Conservation (phyloP, 148 eudicot species). For the Camellia sinensis region DNA sequence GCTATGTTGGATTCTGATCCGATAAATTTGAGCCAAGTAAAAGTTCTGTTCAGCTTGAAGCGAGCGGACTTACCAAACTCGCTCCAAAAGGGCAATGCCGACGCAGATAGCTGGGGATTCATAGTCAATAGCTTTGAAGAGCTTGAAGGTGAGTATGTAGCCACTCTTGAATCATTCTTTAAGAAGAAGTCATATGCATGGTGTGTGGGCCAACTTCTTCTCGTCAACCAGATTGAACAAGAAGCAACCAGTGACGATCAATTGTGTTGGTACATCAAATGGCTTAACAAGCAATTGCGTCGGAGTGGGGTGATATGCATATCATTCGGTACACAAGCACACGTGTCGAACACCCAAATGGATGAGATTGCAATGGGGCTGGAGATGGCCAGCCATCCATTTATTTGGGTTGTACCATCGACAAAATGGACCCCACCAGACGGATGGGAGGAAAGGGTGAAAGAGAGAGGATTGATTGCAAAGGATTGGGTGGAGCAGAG, state of each 20-base stretch:
- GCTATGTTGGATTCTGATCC: neutral
- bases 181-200: neutral
- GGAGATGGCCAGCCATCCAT: neutral
- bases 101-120: neutral
- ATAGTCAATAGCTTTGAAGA: conserved; percentile 7
- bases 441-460: neutral
- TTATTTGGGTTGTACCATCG: neutral
- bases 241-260: neutral
- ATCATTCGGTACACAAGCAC: neutral
- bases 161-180: neutral
- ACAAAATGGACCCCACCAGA: conserved; percentile 3
- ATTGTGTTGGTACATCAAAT: neutral
- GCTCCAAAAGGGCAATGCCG: neutral
- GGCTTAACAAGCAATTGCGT: neutral
- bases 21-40: neutral
- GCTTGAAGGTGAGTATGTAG: neutral
- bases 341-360: neutral
- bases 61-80: neutral
- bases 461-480: neutral
- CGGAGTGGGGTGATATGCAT: neutral
- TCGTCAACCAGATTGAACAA: neutral
- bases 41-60: neutral
- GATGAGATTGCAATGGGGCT: conserved; percentile 10
- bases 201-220: neutral
- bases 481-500: conserved; percentile 5